Conservation (phyloP, 805 yeast genomes). For the Candida namnaoensis region DNA sequence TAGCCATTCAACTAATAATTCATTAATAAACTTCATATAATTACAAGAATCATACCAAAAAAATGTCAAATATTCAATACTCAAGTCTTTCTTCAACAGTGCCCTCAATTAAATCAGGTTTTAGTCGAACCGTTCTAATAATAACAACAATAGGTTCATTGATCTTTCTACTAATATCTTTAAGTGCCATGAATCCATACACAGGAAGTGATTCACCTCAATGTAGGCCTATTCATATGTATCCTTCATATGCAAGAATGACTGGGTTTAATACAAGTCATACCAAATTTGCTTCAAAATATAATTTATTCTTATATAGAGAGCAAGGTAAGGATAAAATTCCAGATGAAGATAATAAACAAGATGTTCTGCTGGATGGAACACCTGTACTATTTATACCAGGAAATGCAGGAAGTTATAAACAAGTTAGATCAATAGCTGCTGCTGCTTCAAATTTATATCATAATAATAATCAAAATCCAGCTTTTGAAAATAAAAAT, state of each 20-base stretch:
- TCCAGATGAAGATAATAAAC: conserved; percentile 34
- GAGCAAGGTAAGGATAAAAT: conserved; percentile 64
- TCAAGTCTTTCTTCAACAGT: no score
- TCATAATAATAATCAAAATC: conserved; percentile 24
- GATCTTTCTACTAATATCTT: no score
- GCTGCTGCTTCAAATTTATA: conserved; percentile 60
- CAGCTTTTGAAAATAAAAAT: conserved; percentile 26
- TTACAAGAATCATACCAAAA: no score
- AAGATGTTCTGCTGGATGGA: conserved; percentile 39
- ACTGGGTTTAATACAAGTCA: conserved; percentile 63
- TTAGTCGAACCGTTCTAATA: no score
- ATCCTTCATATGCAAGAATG: conserved; percentile 73
- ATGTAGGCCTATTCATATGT: conserved; percentile 72
- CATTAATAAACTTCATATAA: no score
- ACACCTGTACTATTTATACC: conserved; percentile 91
- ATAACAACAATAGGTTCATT: no score
- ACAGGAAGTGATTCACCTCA: conserved; percentile 38
- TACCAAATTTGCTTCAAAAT: conserved; percentile 68
- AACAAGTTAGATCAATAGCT: conserved; percentile 89
- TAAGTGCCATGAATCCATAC: conserved; percentile 5
- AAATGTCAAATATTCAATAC: no score
- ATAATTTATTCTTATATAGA: conserved; percentile 76
- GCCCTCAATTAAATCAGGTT: no score
- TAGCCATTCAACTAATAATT: no score
- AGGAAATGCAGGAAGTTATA: conserved; percentile 93